These are phyloP conservation scores for Pichia cactophila DNA, from an alignment of 1,139 yeast species.

Conservation along the genomic window DNA sequence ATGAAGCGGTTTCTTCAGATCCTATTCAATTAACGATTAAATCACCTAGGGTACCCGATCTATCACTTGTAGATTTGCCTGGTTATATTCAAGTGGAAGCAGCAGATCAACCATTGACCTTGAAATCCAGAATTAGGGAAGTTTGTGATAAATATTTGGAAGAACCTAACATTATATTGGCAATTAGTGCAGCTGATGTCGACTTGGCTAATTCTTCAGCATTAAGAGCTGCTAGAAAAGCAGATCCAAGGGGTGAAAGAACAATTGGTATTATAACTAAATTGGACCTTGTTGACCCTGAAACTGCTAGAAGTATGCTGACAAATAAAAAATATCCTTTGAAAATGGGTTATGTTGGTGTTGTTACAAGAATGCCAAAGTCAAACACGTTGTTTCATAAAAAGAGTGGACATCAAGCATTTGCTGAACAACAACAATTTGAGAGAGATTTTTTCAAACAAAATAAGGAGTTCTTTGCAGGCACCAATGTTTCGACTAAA, in stretches of 20 bases:
- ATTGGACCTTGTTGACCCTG: slow-evolving; percentile 79
- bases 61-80: slow-evolving; percentile 90
- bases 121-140: slow-evolving; percentile 70
- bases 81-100: slow-evolving; percentile 97
- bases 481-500: slow-evolving; percentile 72
- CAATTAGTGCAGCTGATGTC: slow-evolving; percentile 96
- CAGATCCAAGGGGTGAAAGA: slow-evolving; percentile 91
- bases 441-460: slow-evolving; percentile 54
- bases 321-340: slow-evolving; percentile 80
- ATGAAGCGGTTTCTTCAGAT: slow-evolving; percentile 21
- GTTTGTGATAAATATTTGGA: slow-evolving; percentile 82
- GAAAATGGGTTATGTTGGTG: slow-evolving; percentile 96
- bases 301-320: slow-evolving; percentile 59
- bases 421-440: slow-evolving; percentile 57
- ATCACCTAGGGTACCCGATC: slow-evolving; percentile 89
- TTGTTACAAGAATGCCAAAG: slow-evolving; percentile 71
- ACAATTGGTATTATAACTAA: slow-evolving; percentile 96
- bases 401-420: slow-evolving; percentile 33
- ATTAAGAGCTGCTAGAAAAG: slow-evolving; percentile 80
- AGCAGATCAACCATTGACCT: slow-evolving; percentile 84
- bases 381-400: slow-evolving; percentile 29
- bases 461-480: slow-evolving; percentile 51
- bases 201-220: slow-evolving; percentile 97
- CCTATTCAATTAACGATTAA: slow-evolving; percentile 49
- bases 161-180: slow-evolving; percentile 88